A percentile compares a stretch with the other conserved stretches of the same genome.
Evolutionary conservation across 768 basidiomycete genomes (phyloP).

Genomic region (Kondoa subrosea): DNA sequence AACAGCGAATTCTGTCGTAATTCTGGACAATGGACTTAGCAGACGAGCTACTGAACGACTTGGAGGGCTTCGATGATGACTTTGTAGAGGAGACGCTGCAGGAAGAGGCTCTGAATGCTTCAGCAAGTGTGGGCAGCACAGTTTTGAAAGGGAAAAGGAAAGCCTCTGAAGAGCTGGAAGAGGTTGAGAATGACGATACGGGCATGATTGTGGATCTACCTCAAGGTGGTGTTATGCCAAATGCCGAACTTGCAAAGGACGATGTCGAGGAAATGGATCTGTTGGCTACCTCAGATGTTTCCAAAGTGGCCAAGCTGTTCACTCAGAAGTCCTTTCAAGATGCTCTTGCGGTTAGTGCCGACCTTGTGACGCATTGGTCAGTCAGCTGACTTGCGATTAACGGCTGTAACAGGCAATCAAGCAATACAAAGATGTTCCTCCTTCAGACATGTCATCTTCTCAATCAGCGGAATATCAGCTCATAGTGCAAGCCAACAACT

Average conservation of each 20-base stretch:
- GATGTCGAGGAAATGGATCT: slow-evolving; percentile 92
- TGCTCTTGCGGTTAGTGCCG: slow-evolving; percentile 49
- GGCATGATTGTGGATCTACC: slow-evolving; percentile 28
- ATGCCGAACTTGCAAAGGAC: slow-evolving; percentile 87
- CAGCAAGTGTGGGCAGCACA: too few relatives aligned
- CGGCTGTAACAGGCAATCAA: slow-evolving; percentile 54
- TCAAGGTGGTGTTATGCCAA: slow-evolving; percentile 66
- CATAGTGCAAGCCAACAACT: slow-evolving; percentile 93
- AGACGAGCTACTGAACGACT: slow-evolving; percentile 17
- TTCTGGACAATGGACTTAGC: slow-evolving; percentile 6
- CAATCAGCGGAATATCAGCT: slow-evolving; percentile 88
- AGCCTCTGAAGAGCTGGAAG: slow-evolving; percentile 7
- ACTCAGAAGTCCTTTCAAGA: slow-evolving; percentile 76
- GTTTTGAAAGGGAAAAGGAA: slow-evolving; percentile 12
- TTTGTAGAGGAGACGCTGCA: neutral
- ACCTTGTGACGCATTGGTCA: neutral
- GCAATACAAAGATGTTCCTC: slow-evolving; percentile 64
- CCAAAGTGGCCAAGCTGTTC: slow-evolving; percentile 71
- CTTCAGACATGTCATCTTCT: slow-evolving; percentile 58
- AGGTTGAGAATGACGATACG: slow-evolving; percentile 4
- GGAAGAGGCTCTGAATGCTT: slow-evolving; percentile 7
- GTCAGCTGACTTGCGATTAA: neutral
- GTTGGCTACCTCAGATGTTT: slow-evolving; percentile 63
- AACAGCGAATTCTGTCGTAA: too few relatives aligned
- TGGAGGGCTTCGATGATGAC: slow-evolving; percentile 13